These are phyloP conservation scores for Vigna mungo DNA, from an alignment of 306 rosid species.

Conservation along the genomic window DNA sequence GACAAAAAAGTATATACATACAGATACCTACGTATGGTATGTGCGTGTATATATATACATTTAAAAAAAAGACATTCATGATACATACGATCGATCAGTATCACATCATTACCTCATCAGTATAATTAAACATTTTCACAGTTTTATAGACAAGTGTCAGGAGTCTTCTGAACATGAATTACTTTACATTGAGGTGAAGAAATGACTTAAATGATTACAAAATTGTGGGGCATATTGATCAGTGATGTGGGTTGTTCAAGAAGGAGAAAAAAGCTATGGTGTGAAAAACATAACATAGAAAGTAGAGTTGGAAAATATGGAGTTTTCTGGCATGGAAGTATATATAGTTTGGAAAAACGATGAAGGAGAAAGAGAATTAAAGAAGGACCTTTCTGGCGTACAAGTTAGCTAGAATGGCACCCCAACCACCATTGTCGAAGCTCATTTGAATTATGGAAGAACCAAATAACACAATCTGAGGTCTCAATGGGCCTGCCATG, in stretches of 20 bases:
- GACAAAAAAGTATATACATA: background rate
- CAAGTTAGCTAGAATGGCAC: slow-evolving; percentile 69
- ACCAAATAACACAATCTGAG: slow-evolving; percentile 89
- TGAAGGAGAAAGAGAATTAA: background rate
- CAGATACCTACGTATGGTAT: too few species aligned
- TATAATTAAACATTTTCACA: too few species aligned
- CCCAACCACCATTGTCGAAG: slow-evolving; percentile 75
- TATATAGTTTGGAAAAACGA: background rate
- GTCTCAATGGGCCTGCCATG: slow-evolving; percentile 83
- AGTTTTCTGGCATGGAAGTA: too few species aligned
- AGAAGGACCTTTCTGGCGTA: slow-evolving; percentile 70
- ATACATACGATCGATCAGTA: too few species aligned
- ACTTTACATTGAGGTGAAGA: too few species aligned
- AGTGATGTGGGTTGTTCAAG: background rate
- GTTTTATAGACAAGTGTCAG: too few species aligned
- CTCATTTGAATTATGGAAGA: slow-evolving; percentile 76
- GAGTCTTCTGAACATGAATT: too few species aligned
- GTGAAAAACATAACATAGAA: background rate
- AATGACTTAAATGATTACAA: too few species aligned
- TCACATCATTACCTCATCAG: too few species aligned
- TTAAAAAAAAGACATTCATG: too few species aligned
- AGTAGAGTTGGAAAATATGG: background rate
- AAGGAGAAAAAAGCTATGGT: background rate
- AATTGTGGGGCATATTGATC: background rate
- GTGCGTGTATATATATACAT: too few species aligned